A percentile compares a stretch with the other conserved stretches of the same genome.
These are phyloP conservation scores for Ampelocalamus luodianensis DNA, from an alignment of 176 grass and related monocot genomes.

Conservation along the genomic window DNA sequence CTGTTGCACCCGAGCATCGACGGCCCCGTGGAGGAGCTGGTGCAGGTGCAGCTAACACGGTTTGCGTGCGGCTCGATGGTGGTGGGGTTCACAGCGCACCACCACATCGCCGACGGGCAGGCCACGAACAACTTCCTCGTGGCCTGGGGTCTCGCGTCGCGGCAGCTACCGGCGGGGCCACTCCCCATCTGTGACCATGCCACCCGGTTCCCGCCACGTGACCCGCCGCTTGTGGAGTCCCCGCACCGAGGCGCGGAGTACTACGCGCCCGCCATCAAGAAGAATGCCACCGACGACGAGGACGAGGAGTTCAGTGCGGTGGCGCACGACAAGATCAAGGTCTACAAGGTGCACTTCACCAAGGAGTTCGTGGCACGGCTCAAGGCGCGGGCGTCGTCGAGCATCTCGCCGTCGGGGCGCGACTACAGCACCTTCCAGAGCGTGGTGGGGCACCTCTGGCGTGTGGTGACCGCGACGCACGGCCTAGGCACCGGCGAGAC, in stretches of 20 bases:
- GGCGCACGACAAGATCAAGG: conserved; percentile 54
- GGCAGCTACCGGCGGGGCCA: conserved; percentile 22
- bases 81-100: conserved; percentile 50
- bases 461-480: conserved; percentile 40
- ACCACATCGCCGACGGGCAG: conserved; percentile 63
- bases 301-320: conserved; percentile 4
- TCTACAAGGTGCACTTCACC: conserved; percentile 62
- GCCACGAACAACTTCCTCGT: conserved; percentile 60
- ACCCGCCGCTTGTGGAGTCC: conserved; percentile 49
- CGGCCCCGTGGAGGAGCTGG: conserved; percentile 44
- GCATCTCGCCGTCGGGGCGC: conserved; percentile 11
- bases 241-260: conserved; percentile 54
- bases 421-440: conserved; percentile 62
- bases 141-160: conserved; percentile 61
- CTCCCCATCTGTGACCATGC: conserved; percentile 48
- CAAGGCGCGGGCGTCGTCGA: conserved; percentile 47
- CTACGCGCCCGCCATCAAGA: neutral
- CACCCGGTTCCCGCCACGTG: conserved; percentile 40
- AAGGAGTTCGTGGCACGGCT: conserved; percentile 61
- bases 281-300: neutral
- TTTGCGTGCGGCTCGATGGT: conserved; percentile 69
- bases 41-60: conserved; percentile 68
- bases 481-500: conserved; percentile 3
- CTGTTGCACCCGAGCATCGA: conserved; percentile 55
- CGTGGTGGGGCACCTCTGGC: conserved; percentile 65